A percentile compares a stretch with the other conserved stretches of the same genome.
phyloP scores from a whole-genome alignment of 1,139 yeast species.

The Eremothecium coryli region DNA sequence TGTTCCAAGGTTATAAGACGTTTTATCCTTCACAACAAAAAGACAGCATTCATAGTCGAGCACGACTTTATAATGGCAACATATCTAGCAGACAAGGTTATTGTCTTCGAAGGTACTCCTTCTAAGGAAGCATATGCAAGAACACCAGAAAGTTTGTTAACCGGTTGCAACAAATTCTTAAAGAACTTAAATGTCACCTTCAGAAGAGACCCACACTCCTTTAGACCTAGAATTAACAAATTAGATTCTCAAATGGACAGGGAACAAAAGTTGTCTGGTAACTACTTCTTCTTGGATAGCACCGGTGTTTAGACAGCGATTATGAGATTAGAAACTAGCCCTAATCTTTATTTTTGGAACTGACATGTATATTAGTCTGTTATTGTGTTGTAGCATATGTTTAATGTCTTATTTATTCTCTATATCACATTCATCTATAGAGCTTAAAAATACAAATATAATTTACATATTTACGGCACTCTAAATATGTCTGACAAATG shows the following conservation, averaged over 20 bases:
- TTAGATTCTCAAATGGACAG: slow-evolving; percentile 97
- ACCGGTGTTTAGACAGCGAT: slow-evolving; percentile 30
- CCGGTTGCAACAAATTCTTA: slow-evolving; percentile 95
- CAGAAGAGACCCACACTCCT: slow-evolving; percentile 97
- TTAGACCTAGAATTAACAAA: slow-evolving; percentile 97
- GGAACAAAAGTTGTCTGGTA: slow-evolving; percentile 86
- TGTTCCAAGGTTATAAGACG: slow-evolving; percentile 98
- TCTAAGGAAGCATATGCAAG: slow-evolving; percentile 75
- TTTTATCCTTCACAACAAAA: slow-evolving; percentile 89
- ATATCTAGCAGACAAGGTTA: slow-evolving; percentile 94
- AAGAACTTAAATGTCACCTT: slow-evolving; percentile 95
- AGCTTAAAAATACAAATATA: neutral
- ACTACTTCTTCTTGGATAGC: slow-evolving; percentile 88
- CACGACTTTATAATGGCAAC: slow-evolving; percentile 99
- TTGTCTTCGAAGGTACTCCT: slow-evolving; percentile 94
- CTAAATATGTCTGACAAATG: no score
- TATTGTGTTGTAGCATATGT: no score
- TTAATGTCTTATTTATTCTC: neutral
- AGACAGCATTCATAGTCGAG: slow-evolving; percentile 96
- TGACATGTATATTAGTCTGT: slow-evolving; percentile 2
- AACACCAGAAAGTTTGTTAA: slow-evolving; percentile 81
- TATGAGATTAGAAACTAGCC: neutral
- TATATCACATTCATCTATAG: neutral
- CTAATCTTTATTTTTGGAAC: neutral
- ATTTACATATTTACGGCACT: no score